A percentile compares a stretch with the other conserved stretches of the same genome.
Conservation (phyloP, 345 rosid species). For the Noccaea bulbosa region DNA sequence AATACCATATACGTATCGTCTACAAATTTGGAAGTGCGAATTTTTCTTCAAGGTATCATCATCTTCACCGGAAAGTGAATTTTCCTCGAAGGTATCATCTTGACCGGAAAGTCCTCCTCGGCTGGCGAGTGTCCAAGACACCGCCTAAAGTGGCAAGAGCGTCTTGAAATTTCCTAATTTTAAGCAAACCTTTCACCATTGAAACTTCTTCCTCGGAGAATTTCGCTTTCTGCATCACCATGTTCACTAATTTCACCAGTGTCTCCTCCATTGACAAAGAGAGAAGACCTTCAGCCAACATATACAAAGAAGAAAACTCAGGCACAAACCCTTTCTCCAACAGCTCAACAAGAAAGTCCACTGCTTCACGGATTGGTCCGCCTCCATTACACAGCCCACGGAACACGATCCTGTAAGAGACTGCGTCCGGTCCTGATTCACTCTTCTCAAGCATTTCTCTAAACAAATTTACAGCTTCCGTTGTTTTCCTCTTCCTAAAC, state of each 20-base stretch:
- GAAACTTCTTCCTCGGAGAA: slow-evolving; percentile 60
- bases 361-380: slow-evolving; percentile 83
- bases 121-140: slow-evolving; percentile 52
- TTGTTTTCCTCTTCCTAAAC: slow-evolving; percentile 60
- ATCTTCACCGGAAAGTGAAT: slow-evolving; percentile 46
- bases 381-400: slow-evolving; percentile 80
- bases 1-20: not conserved
- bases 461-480: slow-evolving; percentile 77
- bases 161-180: slow-evolving; percentile 70
- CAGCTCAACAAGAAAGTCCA: slow-evolving; percentile 78
- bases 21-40: not conserved
- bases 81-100: slow-evolving; percentile 29
- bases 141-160: slow-evolving; percentile 70
- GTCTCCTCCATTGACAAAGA: slow-evolving; percentile 73
- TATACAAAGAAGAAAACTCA: slow-evolving; percentile 69
- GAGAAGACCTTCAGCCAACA: slow-evolving; percentile 87
- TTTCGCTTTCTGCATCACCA: slow-evolving; percentile 73
- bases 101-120: slow-evolving; percentile 49
- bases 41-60: slow-evolving; percentile 6
- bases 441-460: slow-evolving; percentile 77
- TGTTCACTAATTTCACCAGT: slow-evolving; percentile 57
- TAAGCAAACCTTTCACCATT: slow-evolving; percentile 73
- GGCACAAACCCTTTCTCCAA: slow-evolving; percentile 69
- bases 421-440: slow-evolving; percentile 60
- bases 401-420: slow-evolving; percentile 66